Evolutionary conservation across 495 filamentous ascomycete species (phyloP).

Genomic region (Tuber calosporum): DNA sequence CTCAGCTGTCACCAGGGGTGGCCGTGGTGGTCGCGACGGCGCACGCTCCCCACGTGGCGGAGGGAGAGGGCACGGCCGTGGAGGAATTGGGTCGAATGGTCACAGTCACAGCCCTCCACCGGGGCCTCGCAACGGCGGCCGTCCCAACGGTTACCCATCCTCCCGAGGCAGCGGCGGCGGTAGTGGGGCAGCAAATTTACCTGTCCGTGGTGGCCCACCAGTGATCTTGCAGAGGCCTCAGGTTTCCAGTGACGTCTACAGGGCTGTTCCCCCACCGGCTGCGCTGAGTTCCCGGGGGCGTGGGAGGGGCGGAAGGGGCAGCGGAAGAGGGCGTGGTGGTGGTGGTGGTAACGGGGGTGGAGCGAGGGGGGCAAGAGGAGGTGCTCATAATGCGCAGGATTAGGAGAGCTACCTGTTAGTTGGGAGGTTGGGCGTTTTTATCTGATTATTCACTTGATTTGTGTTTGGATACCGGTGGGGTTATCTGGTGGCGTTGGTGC

Average conservation of each 20-base stretch:
- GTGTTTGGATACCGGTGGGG: constrained; percentile 6
- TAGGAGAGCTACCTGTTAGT: not conserved
- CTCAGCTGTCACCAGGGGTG: constrained; percentile 42
- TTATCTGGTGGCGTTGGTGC: constrained; percentile 1
- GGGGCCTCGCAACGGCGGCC: constrained; percentile 50
- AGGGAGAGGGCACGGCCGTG: constrained; percentile 30
- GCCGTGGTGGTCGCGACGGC: constrained; percentile 41
- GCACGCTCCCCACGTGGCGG: constrained; percentile 25
- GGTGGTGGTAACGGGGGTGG: constrained; percentile 28
- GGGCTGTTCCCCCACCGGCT: constrained; percentile 71
- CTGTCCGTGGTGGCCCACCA: constrained; percentile 18
- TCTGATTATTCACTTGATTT: constrained; percentile 9
- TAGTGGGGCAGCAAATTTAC: constrained; percentile 48
- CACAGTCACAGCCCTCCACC: constrained; percentile 16
- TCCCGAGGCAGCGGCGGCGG: constrained; percentile 44
- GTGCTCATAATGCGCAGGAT: constrained; percentile 3
- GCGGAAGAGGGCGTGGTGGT: constrained; percentile 44
- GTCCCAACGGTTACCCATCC: constrained; percentile 42
- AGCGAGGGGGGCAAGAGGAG: constrained; percentile 4
- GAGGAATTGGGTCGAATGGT: constrained; percentile 36
- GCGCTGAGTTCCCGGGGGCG: constrained; percentile 53
- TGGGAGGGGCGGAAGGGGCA: constrained; percentile 51
- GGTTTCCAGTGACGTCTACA: constrained; percentile 54
- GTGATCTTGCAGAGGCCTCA: constrained; percentile 36
- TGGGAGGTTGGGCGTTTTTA: constrained; percentile 9